phyloP scores from a whole-genome alignment of 2,329 filamentous ascomycete genomes.

The Alternaria hordeiaustralica region DNA sequence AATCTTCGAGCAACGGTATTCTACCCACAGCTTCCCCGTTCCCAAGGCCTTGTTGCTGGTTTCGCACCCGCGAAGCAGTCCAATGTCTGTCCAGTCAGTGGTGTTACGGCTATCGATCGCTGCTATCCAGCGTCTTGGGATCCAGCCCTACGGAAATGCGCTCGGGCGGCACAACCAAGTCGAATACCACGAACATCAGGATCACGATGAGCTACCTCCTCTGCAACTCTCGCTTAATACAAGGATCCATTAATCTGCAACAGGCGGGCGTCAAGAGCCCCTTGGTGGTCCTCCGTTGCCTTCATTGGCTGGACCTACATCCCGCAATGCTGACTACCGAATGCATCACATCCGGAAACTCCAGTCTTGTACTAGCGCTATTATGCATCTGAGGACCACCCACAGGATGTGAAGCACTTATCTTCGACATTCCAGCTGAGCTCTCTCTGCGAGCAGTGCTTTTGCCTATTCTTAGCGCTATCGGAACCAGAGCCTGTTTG shows the following conservation, averaged over 20 bases:
- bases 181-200: neutral
- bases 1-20: neutral
- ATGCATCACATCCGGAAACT: neutral
- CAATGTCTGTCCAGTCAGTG: constrained; percentile 1
- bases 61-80: neutral
- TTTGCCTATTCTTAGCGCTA: constrained; percentile 3
- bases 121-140: constrained; percentile 1
- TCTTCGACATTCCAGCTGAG: neutral
- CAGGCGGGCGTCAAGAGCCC: neutral
- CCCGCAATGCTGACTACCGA: neutral
- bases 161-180: neutral
- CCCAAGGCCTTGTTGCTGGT: neutral
- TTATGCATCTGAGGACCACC: neutral
- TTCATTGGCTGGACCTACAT: neutral
- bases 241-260: constrained; percentile 1
- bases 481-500: neutral
- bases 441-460: neutral
- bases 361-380: neutral
- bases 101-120: constrained; percentile 5
- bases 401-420: neutral
- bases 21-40: neutral
- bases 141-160: neutral
- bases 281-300: neutral
- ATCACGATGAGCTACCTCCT: neutral
- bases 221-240: neutral